Percentiles rank a stretch among this genome's conserved stretches.
These are phyloP conservation scores for Fusarium protoensiforme DNA, from an alignment of 2,329 filamentous ascomycete genomes.

Conservation along the genomic window DNA sequence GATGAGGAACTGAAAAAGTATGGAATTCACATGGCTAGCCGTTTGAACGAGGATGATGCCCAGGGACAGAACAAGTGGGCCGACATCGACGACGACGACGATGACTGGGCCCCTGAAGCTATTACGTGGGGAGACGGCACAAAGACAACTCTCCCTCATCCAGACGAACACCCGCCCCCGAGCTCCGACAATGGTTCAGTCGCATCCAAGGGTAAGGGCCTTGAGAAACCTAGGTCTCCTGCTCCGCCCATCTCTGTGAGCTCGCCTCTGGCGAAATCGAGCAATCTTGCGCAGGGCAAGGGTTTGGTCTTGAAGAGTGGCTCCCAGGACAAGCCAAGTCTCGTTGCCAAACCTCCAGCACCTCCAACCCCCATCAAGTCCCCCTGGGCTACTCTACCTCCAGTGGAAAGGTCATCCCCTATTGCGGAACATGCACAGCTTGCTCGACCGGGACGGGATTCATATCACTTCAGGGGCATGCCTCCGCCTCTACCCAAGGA, in stretches of 20 bases:
- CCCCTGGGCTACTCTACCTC: conserved; percentile 89
- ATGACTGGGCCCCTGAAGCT: conserved; percentile 86
- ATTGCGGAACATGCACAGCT: conserved; percentile 64
- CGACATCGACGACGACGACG: conserved; percentile 89
- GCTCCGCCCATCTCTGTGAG: conserved; percentile 48
- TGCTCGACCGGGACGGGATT: conserved; percentile 65
- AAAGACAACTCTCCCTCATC: conserved; percentile 78
- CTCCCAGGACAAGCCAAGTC: conserved; percentile 74
- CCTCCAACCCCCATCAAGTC: conserved; percentile 82
- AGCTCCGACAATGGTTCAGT: conserved; percentile 41
- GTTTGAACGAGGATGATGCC: conserved; percentile 79
- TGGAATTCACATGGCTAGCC: conserved; percentile 85
- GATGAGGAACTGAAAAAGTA: conserved; percentile 90
- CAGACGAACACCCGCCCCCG: conserved; percentile 60
- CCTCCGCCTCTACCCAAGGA: conserved; percentile 71
- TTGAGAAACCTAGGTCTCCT: conserved; percentile 60
- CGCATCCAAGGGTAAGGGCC: conserved; percentile 32
- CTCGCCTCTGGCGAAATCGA: conserved; percentile 57
- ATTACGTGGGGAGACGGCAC: conserved; percentile 92
- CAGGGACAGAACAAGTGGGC: conserved; percentile 87
- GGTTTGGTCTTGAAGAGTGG: conserved; percentile 73
- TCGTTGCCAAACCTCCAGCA: conserved; percentile 77
- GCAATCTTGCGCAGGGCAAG: conserved; percentile 64
- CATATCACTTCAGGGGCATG: conserved; percentile 64
- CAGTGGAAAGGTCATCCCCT: conserved; percentile 83